phyloP scores from a whole-genome alignment of 768 basidiomycete species.

The Cystofilobasidium capitatum region DNA sequence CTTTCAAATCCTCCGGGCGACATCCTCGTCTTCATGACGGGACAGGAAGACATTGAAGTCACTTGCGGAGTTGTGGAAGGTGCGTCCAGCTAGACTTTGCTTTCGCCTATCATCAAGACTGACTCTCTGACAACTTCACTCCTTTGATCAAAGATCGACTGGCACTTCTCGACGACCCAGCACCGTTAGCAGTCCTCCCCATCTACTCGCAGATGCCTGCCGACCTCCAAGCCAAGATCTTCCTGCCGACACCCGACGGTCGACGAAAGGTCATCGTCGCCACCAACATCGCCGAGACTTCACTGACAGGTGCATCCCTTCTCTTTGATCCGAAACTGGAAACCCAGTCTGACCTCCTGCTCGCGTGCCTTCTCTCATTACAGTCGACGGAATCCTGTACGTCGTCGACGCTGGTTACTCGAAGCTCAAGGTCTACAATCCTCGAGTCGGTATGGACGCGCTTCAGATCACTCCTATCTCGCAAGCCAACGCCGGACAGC shows the following conservation, averaged over 20 bases:
- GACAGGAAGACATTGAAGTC: conserved; percentile 96
- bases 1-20: conserved; percentile 85
- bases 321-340: not conserved
- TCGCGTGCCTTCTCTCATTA: not conserved
- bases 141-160: conserved; percentile 59
- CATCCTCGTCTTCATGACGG: conserved; percentile 98
- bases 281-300: conserved; percentile 98
- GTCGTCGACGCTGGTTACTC: conserved; percentile 96
- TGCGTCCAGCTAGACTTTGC: conserved; percentile 39
- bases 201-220: conserved; percentile 99
- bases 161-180: conserved; percentile 79
- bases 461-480: conserved; percentile 98
- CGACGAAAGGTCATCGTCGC: conserved; percentile 95
- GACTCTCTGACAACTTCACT: not conserved
- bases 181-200: conserved; percentile 79
- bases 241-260: conserved; percentile 86
- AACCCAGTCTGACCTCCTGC: not conserved
- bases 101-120: not conserved
- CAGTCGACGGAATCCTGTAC: conserved; percentile 93
- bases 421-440: conserved; percentile 97
- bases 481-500: conserved; percentile 93
- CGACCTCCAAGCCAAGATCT: conserved; percentile 95
- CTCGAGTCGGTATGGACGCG: conserved; percentile 98
- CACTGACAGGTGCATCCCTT: conserved; percentile 62
- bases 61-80: conserved; percentile 91